Conservation (phyloP, 352 stramenopile species). For the Aphanomyces astaci region DNA sequence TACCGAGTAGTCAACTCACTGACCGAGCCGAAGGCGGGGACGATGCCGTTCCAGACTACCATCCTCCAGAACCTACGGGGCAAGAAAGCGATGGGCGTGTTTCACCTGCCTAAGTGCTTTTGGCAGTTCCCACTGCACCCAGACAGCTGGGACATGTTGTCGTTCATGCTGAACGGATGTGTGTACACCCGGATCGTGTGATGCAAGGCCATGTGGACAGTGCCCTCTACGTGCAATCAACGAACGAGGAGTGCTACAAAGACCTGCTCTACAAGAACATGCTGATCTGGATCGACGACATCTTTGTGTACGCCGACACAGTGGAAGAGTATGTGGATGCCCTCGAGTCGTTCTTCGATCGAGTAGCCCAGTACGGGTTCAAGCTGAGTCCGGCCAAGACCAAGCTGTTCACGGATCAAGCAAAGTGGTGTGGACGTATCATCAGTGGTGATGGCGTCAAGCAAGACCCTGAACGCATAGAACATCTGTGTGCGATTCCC, state of each 20-base stretch:
- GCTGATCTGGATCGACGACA: too few species aligned
- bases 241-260: too few species aligned
- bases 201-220: too few species aligned
- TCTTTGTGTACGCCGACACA: too few species aligned
- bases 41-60: background rate
- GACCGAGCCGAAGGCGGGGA: background rate
- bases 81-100: background rate
- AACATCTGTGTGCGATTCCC: background rate
- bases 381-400: too few species aligned
- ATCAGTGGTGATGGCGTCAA: background rate
- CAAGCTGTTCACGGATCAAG: too few species aligned
- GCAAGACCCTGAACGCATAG: background rate
- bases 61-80: background rate
- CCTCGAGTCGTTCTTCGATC: too few species aligned
- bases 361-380: too few species aligned
- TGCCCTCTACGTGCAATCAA: too few species aligned
- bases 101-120: background rate
- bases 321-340: too few species aligned
- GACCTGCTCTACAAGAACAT: too few species aligned
- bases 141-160: background rate
- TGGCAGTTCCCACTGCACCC: too few species aligned
- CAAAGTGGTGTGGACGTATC: background rate
- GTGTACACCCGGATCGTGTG: background rate
- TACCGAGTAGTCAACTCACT: background rate
- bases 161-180: background rate